Percentiles rank a stretch among this genome's conserved stretches.
Conservation (phyloP, 352 stramenopile genomes). For the Thraustochytrium striatum region DNA sequence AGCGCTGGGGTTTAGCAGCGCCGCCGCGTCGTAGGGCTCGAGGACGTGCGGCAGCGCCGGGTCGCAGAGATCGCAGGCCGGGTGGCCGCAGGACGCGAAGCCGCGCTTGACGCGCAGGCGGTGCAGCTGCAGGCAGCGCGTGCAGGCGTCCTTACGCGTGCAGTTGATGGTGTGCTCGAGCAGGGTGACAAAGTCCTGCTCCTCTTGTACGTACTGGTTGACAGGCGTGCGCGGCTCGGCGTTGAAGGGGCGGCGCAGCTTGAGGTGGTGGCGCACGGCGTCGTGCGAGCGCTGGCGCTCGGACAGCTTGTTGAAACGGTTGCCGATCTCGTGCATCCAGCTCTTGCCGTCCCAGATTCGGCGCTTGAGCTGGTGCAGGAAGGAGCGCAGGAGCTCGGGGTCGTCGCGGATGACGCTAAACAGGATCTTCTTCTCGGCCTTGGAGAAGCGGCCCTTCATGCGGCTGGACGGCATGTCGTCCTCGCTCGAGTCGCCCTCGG, state of each 20-base stretch:
- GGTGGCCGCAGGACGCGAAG: conserved; percentile 27
- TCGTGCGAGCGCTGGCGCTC: conserved; percentile 36
- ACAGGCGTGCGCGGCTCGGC: background rate
- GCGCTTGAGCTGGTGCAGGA: conserved; percentile 46
- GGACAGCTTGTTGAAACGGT: conserved; percentile 34
- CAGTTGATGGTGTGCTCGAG: conserved; percentile 38
- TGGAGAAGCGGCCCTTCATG: conserved; percentile 40
- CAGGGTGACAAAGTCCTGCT: conserved; percentile 33
- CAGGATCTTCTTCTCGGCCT: background rate
- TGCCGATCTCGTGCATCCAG: conserved; percentile 49
- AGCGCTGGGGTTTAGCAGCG: too few relatives aligned
- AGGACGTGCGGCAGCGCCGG: conserved; percentile 15
- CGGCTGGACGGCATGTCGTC: background rate
- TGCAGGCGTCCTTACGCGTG: conserved; percentile 30
- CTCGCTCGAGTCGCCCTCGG: background rate
- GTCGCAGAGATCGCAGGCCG: conserved; percentile 37
- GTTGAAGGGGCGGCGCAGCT: conserved; percentile 24
- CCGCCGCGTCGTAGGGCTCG: conserved; percentile 7
- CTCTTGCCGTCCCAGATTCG: conserved; percentile 45
- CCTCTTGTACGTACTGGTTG: conserved; percentile 14
- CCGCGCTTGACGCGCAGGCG: conserved; percentile 36
- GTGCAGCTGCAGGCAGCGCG: conserved; percentile 46
- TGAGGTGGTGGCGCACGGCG: conserved; percentile 46
- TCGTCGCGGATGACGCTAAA: conserved; percentile 47
- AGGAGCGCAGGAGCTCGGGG: conserved; percentile 26